Percentiles rank a stretch among this genome's conserved stretches.
These are phyloP conservation scores for Pleurotus citrinopileatus DNA, from an alignment of 768 basidiomycete genomes.

Conservation along the genomic window DNA sequence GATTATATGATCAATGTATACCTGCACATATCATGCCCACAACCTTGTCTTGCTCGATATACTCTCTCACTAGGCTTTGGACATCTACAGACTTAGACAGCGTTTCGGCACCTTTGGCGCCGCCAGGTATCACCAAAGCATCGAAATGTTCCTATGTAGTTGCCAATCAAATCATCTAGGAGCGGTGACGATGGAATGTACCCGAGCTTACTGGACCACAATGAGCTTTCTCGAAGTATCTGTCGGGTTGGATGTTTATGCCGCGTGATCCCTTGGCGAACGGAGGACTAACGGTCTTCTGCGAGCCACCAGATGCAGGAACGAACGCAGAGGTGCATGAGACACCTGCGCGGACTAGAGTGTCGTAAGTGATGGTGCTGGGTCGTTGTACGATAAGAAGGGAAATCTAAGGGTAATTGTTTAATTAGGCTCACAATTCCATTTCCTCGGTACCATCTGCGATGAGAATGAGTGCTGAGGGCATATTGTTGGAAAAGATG, in stretches of 20 bases:
- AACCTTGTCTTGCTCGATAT: slow-evolving; percentile 48
- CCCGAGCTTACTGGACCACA: slow-evolving; percentile 48
- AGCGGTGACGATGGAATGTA: neutral
- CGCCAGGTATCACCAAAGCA: slow-evolving; percentile 73
- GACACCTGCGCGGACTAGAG: slow-evolving; percentile 75
- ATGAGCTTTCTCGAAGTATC: slow-evolving; percentile 39
- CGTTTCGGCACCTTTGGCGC: slow-evolving; percentile 73
- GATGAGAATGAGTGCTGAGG: slow-evolving; percentile 68
- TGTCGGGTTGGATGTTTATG: slow-evolving; percentile 69
- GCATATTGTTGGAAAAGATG: slow-evolving; percentile 23
- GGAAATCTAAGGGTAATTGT: neutral
- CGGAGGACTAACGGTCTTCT: slow-evolving; percentile 32
- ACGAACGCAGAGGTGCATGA: slow-evolving; percentile 64
- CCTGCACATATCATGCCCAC: slow-evolving; percentile 90
- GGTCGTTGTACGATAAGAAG: neutral
- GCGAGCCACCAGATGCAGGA: slow-evolving; percentile 25
- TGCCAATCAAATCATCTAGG: neutral
- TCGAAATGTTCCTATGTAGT: slow-evolving; percentile 58
- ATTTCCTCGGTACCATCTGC: slow-evolving; percentile 88
- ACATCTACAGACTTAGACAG: slow-evolving; percentile 58
- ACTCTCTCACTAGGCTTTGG: slow-evolving; percentile 60
- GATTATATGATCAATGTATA: slow-evolving; percentile 23
- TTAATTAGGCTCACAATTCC: slow-evolving; percentile 64
- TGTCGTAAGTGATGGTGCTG: slow-evolving; percentile 82
- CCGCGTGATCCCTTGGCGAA: slow-evolving; percentile 69